Evolutionary conservation across 2,329 filamentous ascomycete genomes (phyloP), one percentile per base, ranked within the genome.

Genomic region (Pseudocercospora eumusae): DNA sequence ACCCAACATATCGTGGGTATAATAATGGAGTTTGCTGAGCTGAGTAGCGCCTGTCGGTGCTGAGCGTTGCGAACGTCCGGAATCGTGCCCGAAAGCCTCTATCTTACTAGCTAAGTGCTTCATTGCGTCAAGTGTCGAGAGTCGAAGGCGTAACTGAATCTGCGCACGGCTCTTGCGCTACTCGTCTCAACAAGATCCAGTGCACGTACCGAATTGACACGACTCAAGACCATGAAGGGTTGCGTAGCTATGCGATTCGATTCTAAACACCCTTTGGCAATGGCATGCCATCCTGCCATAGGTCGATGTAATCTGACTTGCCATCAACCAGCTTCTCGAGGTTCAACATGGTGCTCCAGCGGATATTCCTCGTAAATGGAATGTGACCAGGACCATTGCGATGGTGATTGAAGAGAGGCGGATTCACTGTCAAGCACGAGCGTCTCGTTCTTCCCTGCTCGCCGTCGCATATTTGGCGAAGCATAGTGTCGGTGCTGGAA

Each of bases 311-410:
- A 70, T 64, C 74, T 68, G 66, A 72, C 11, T 70, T 60, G 0
- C 77, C 78, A 10, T 75, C 69, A 5, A 80, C 52, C 36, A 81
- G 56, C 28, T 68, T 73, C n/a, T 73, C 71, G 0, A 78, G 73
- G 60, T 81, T 81, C 62, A 81, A 57, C 53, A 75, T 66, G 27
- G 78, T 77, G 61, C 77, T 80, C 70, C 72, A 78, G 47, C 78
- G 68, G 1, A 80, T 60, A 61, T 78, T 76, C 25, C 74, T 69
- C 0, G 77, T 79, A 47, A 64, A 61, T 5, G 70, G 68, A 18
- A 65, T 64, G 0, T 75, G 70, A 47, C 72, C 70, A 20, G 67
- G 75, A 1, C 69, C 75, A 0, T 69, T 71, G 0, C 69, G 73
- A 25, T 77, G 28, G 28, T 31, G 28, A 31, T 31, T 31, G 28